Conservation (phyloP, 2,329 filamentous ascomycete genomes). For the Myriosclerotinia duriaeana region DNA sequence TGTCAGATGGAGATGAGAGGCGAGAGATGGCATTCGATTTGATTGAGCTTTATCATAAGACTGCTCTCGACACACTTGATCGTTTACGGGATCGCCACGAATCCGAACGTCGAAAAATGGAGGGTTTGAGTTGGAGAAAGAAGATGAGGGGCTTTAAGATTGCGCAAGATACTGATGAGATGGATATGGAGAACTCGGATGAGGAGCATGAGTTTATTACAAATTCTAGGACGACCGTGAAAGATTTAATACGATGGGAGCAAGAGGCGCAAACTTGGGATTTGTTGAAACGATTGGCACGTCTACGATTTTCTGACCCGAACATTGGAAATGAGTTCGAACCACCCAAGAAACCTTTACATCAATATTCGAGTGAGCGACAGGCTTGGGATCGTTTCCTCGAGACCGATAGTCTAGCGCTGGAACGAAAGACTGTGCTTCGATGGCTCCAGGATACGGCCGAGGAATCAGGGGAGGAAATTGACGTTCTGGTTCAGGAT, state of each 20-base stretch:
- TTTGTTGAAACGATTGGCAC: slow-evolving; percentile 63
- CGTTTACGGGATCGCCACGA: slow-evolving; percentile 46
- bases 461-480: slow-evolving; percentile 63
- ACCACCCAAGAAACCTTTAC: slow-evolving; percentile 37
- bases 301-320: slow-evolving; percentile 59
- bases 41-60: slow-evolving; percentile 62
- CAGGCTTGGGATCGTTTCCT: slow-evolving; percentile 75
- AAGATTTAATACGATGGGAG: slow-evolving; percentile 66
- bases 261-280: slow-evolving; percentile 91
- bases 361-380: slow-evolving; percentile 58
- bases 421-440: slow-evolving; percentile 76
- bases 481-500: slow-evolving; percentile 74
- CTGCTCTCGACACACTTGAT: slow-evolving; percentile 50
- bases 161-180: slow-evolving; percentile 36
- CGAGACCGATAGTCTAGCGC: slow-evolving; percentile 67
- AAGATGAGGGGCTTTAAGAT: slow-evolving; percentile 42
- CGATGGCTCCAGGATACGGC: slow-evolving; percentile 84
- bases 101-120: slow-evolving; percentile 36
- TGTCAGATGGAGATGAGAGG: slow-evolving; percentile 52
- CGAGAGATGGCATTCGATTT: slow-evolving; percentile 68
- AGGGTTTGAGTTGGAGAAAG: slow-evolving; percentile 37
- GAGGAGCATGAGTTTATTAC: slow-evolving; percentile 44
- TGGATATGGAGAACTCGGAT: slow-evolving; percentile 54
- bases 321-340: slow-evolving; percentile 31
- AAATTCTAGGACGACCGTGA: slow-evolving; percentile 41